phyloP scores from a whole-genome alignment of 2,329 filamentous ascomycete species.

The Botrytis paeoniae region DNA sequence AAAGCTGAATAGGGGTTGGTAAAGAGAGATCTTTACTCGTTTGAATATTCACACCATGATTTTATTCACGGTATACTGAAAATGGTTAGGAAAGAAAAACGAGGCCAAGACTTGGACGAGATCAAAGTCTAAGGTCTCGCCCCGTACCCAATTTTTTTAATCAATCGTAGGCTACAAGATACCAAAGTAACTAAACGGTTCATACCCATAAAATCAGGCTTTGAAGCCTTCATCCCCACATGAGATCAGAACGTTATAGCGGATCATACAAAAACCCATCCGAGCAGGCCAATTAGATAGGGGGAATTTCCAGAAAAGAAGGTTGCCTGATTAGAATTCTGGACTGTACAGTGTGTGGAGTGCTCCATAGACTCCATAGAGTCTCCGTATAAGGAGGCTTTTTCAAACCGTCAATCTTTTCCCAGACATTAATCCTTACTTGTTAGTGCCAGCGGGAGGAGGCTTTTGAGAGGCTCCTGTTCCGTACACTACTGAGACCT shows the following conservation, averaged over 20 bases:
- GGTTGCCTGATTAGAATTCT: neutral
- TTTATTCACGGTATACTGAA: neutral
- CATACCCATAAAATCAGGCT: neutral
- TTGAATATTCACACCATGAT: neutral
- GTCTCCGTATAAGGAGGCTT: neutral
- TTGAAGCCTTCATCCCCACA: neutral
- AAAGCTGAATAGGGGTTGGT: neutral
- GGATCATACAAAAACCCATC: too few relatives aligned
- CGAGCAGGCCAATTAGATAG: neutral
- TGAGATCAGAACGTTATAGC: neutral
- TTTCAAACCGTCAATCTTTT: neutral
- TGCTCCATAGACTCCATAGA: neutral
- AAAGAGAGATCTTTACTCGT: neutral
- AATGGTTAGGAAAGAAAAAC: neutral
- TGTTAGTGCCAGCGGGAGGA: slow-evolving; percentile 4
- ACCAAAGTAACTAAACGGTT: neutral
- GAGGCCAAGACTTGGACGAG: neutral
- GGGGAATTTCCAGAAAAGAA: neutral
- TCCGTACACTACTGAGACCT: neutral
- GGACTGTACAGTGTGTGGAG: neutral
- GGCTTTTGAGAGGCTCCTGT: neutral
- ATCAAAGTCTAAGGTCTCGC: neutral
- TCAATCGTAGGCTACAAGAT: neutral
- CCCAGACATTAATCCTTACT: neutral
- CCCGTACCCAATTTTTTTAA: neutral